These are phyloP conservation scores for Tricholoma bakamatsutake DNA, from an alignment of 768 basidiomycete species.

Conservation along the genomic window DNA sequence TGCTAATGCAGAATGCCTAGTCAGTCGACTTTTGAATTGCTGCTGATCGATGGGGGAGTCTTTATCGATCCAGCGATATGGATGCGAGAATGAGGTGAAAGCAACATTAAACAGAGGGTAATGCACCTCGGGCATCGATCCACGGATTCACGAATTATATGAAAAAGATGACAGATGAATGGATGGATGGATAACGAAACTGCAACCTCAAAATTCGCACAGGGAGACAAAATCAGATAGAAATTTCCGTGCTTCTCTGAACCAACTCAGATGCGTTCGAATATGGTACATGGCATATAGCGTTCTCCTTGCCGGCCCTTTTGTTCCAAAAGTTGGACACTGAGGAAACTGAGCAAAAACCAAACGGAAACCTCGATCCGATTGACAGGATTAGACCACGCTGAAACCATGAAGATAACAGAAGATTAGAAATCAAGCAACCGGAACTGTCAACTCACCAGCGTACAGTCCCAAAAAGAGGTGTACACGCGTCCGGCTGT, in stretches of 20 bases:
- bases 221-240: background rate
- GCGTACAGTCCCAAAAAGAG: background rate
- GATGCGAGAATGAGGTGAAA: background rate
- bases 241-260: background rate
- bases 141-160: background rate
- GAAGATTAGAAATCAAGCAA: background rate
- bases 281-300: background rate
- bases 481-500: background rate
- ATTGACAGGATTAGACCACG: background rate
- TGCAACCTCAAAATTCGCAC: background rate
- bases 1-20: background rate
- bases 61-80: background rate
- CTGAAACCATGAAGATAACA: constrained; percentile 1
- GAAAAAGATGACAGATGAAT: background rate
- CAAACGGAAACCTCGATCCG: background rate
- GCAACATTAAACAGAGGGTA: background rate
- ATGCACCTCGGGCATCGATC: background rate
- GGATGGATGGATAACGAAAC: background rate
- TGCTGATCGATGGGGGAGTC: background rate
- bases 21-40: background rate
- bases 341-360: background rate
- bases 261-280: background rate
- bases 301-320: background rate
- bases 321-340: background rate
- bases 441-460: background rate